phyloP scores from a whole-genome alignment of 2,329 filamentous ascomycete genomes.

The Cercospora brassicicola region DNA sequence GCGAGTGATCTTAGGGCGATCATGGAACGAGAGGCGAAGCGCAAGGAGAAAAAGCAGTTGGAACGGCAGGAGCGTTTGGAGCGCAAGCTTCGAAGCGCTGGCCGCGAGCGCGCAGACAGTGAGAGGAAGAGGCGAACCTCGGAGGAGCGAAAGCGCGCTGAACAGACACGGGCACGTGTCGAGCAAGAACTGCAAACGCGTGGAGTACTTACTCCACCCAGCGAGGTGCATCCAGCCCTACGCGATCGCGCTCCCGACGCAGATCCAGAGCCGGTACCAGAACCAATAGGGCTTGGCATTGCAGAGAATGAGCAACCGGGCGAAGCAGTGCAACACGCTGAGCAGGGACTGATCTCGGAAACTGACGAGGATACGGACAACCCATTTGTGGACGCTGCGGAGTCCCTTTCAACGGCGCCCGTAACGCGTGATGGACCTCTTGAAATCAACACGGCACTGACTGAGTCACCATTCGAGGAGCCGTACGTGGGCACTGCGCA shows the following conservation, averaged over 20 bases:
- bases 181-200: conserved; percentile 33
- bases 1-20: conserved; percentile 81
- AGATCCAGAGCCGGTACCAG: conserved; percentile 18
- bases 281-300: conserved; percentile 37
- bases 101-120: conserved; percentile 53
- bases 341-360: conserved; percentile 5
- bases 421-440: conserved; percentile 13
- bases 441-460: not conserved
- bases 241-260: conserved; percentile 20
- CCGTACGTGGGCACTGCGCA: conserved; percentile 52
- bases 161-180: conserved; percentile 25
- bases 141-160: conserved; percentile 50
- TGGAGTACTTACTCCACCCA: conserved; percentile 31
- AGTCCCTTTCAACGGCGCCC: conserved; percentile 25
- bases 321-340: not conserved
- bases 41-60: conserved; percentile 71
- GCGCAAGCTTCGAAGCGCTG: conserved; percentile 64
- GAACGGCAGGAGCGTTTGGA: conserved; percentile 68
- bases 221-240: conserved; percentile 39
- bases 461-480: conserved; percentile 45
- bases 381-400: conserved; percentile 31
- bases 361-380: conserved; percentile 13
- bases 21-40: conserved; percentile 82
- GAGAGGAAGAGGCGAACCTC: conserved; percentile 49
- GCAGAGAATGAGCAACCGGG: conserved; percentile 17